Conservation (phyloP, 2,329 filamentous ascomycete genomes). For the Aspergillus aculeatinus region DNA sequence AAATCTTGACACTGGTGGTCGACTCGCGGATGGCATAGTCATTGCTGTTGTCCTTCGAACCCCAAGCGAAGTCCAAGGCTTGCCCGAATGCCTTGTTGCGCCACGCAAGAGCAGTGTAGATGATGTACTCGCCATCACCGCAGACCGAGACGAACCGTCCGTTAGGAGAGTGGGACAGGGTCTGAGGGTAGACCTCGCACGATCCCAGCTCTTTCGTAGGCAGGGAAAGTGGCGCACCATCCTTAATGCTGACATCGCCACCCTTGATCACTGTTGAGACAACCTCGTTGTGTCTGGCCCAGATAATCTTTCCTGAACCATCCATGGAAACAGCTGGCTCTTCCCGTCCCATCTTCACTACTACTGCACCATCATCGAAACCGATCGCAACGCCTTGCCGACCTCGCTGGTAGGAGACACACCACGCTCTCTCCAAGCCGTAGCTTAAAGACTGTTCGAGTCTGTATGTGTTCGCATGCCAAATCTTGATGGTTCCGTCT, state of each 20-base stretch:
- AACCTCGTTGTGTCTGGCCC: constrained; percentile 93
- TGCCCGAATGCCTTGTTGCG: constrained; percentile 97
- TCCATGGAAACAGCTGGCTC: constrained; percentile 99
- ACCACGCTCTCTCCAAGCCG: constrained; percentile 94
- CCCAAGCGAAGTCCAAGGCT: constrained; percentile 95
- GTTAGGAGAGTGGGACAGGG: constrained; percentile 92
- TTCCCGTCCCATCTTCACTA: constrained; percentile 95
- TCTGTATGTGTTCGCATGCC: constrained; percentile 97
- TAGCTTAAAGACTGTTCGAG: constrained; percentile 96
- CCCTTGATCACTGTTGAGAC: constrained; percentile 94
- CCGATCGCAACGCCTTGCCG: constrained; percentile 93
- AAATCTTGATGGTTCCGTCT: constrained; percentile 95
- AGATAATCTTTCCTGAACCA: constrained; percentile 89
- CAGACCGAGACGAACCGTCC: constrained; percentile 86
- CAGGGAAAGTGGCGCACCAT: constrained; percentile 80
- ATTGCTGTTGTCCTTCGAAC: constrained; percentile 94
- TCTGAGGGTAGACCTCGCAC: constrained; percentile 95
- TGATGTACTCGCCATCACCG: constrained; percentile 97
- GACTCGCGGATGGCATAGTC: constrained; percentile 98
- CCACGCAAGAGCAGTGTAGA: constrained; percentile 94
- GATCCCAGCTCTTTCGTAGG: constrained; percentile 93
- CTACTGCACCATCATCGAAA: constrained; percentile 96
- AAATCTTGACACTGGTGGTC: constrained; percentile 89
- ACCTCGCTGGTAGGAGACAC: constrained; percentile 91
- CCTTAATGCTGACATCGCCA: constrained; percentile 78